These are phyloP conservation scores for Postia placenta DNA, from an alignment of 768 basidiomycete genomes.

Conservation along the genomic window DNA sequence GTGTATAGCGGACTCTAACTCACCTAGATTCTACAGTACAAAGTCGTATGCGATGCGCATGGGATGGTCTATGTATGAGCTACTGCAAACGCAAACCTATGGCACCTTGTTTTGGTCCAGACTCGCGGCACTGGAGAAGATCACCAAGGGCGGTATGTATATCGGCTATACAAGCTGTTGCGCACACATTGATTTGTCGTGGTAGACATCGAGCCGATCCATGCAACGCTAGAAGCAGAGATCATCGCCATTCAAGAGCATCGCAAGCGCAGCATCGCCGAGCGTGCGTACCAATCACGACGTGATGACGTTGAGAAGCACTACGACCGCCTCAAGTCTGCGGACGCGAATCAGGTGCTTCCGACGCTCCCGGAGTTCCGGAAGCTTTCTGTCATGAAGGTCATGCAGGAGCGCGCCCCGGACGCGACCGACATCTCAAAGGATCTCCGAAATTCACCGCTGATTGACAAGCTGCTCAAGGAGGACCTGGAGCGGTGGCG, in stretches of 20 bases:
- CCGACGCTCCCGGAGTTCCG: conserved; percentile 46
- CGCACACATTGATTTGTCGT: background rate
- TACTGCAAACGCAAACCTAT: conserved; percentile 36
- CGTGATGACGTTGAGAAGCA: conserved; percentile 34
- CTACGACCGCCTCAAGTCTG: conserved; percentile 39
- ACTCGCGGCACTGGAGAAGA: conserved; percentile 31
- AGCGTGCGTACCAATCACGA: conserved; percentile 20
- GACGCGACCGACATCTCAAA: background rate
- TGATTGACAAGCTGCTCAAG: conserved; percentile 33
- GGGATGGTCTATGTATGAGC: conserved; percentile 39
- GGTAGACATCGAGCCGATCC: conserved; percentile 27
- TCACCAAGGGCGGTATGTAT: conserved; percentile 32
- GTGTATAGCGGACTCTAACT: background rate
- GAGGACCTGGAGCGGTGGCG: conserved; percentile 47
- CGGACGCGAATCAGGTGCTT: conserved; percentile 20
- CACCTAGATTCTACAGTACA: conserved; percentile 25
- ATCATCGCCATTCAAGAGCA: conserved; percentile 21
- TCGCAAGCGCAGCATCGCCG: conserved; percentile 23
- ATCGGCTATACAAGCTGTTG: background rate
- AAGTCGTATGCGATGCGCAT: conserved; percentile 26
- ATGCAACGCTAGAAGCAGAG: conserved; percentile 22
- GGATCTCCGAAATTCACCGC: conserved; percentile 23
- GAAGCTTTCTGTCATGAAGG: conserved; percentile 38
- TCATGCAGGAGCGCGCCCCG: conserved; percentile 20
- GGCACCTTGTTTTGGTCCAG: conserved; percentile 32